Conservation (phyloP, 768 basidiomycete genomes). For the Pisolithus sp. region DNA sequence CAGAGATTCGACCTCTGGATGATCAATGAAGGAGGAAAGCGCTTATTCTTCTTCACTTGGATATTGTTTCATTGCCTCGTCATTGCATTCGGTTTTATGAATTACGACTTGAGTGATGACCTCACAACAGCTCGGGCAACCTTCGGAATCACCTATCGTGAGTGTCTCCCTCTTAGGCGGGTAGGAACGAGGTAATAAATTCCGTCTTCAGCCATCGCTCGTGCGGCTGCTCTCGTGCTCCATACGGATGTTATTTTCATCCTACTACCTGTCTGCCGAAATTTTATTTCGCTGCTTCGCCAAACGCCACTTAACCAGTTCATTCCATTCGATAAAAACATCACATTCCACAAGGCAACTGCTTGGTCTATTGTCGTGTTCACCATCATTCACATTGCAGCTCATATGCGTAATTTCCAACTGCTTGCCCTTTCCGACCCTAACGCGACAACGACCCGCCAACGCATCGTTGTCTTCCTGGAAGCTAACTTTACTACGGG, state of each 20-base stretch:
- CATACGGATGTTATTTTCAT: slow-evolving; percentile 92
- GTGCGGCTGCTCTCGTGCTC: slow-evolving; percentile 82
- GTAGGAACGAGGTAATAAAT: neutral
- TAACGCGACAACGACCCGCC: slow-evolving; percentile 44
- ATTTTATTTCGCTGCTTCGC: slow-evolving; percentile 86
- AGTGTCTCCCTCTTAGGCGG: slow-evolving; percentile 16
- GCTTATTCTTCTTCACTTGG: slow-evolving; percentile 76
- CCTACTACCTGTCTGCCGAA: slow-evolving; percentile 90
- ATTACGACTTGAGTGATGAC: slow-evolving; percentile 81
- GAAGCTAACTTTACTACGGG: slow-evolving; percentile 75
- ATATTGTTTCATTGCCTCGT: slow-evolving; percentile 77
- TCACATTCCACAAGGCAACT: slow-evolving; percentile 85
- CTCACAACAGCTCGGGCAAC: slow-evolving; percentile 52
- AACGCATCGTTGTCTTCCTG: slow-evolving; percentile 66
- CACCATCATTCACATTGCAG: slow-evolving; percentile 66
- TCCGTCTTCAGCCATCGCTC: slow-evolving; percentile 61
- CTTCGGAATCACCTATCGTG: slow-evolving; percentile 78
- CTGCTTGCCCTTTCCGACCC: slow-evolving; percentile 54
- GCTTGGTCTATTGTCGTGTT: slow-evolving; percentile 86
- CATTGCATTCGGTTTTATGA: slow-evolving; percentile 64
- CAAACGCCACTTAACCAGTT: slow-evolving; percentile 78
- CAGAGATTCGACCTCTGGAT: slow-evolving; percentile 72
- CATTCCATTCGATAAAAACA: slow-evolving; percentile 92
- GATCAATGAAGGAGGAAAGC: slow-evolving; percentile 85
- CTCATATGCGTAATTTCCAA: slow-evolving; percentile 84